Evolutionary conservation across 208 protist species (phyloP).

Genomic region (Trypanosoma melophagium): DNA sequence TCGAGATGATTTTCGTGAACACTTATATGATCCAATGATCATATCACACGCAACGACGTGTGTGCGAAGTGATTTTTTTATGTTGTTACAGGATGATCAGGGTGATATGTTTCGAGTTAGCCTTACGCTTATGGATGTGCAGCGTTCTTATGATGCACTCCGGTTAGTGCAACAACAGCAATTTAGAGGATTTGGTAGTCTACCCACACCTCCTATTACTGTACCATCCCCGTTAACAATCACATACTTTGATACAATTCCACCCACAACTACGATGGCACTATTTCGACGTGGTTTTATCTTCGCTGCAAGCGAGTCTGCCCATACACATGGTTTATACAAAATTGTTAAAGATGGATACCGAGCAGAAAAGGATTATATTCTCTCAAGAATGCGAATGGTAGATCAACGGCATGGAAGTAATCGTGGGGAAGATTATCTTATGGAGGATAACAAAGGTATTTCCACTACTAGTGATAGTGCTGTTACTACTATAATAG

Average conservation of each 20-base stretch:
- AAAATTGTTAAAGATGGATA: constrained; percentile 91
- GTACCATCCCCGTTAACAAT: constrained; percentile 78
- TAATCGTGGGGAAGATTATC: constrained; percentile 18
- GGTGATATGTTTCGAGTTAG: constrained; percentile 98
- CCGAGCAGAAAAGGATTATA: constrained; percentile 63
- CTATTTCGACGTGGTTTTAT: constrained; percentile 95
- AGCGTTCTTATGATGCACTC: constrained; percentile 75
- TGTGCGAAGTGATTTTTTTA: constrained; percentile 91
- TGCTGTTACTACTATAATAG: neutral
- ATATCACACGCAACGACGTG: constrained; percentile 74
- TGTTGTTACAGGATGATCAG: constrained; percentile 95
- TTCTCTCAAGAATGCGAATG: constrained; percentile 50
- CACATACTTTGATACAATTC: constrained; percentile 98
- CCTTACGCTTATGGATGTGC: constrained; percentile 61
- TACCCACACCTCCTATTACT: constrained; percentile 14
- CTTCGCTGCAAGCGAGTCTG: constrained; percentile 95
- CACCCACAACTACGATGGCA: constrained; percentile 81
- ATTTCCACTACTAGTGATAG: neutral
- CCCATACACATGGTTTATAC: constrained; percentile 92
- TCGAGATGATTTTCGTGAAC: constrained; percentile 71
- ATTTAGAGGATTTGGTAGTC: constrained; percentile 11
- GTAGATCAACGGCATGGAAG: constrained; percentile 27
- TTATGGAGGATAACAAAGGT: constrained; percentile 13
- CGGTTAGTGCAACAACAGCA: constrained; percentile 38
- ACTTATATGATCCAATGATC: constrained; percentile 90